phyloP scores from a whole-genome alignment of 345 rosid genomes.

The Firmiana major region DNA sequence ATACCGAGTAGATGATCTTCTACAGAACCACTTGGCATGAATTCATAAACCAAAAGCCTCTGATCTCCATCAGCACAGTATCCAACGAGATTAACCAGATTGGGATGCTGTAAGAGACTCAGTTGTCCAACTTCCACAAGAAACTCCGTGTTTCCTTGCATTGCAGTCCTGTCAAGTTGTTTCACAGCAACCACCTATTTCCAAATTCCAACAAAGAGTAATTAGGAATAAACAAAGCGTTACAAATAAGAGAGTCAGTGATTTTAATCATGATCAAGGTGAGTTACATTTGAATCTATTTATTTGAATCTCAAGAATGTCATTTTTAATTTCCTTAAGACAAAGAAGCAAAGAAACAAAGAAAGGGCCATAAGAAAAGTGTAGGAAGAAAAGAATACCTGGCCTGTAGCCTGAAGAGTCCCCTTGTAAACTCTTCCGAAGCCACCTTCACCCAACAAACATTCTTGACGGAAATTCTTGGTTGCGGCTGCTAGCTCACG shows the following conservation, averaged over 20 bases:
- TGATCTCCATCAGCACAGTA: constrained; percentile 65
- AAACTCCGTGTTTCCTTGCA: constrained; percentile 42
- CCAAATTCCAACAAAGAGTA: neutral
- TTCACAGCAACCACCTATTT: constrained; percentile 49
- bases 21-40: constrained; percentile 33
- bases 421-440: constrained; percentile 78
- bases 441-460: constrained; percentile 75
- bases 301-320: too few species aligned
- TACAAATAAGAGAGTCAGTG: neutral
- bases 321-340: neutral
- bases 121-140: constrained; percentile 35
- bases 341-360: neutral
- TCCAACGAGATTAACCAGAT: constrained; percentile 43
- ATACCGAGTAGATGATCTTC: constrained; percentile 39
- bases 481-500: constrained; percentile 77
- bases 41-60: constrained; percentile 50
- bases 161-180: constrained; percentile 52
- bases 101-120: constrained; percentile 37
- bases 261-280: too few species aligned
- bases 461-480: constrained; percentile 66
- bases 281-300: too few species aligned
- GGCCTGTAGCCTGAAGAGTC: constrained; percentile 48
- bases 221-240: neutral
- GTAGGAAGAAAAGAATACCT: constrained; percentile 33
- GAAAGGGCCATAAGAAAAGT: neutral